Percentiles rank a stretch among this genome's conserved stretches.
Conservation (phyloP, 2,329 filamentous ascomycete species). For the Venturia effusa region DNA sequence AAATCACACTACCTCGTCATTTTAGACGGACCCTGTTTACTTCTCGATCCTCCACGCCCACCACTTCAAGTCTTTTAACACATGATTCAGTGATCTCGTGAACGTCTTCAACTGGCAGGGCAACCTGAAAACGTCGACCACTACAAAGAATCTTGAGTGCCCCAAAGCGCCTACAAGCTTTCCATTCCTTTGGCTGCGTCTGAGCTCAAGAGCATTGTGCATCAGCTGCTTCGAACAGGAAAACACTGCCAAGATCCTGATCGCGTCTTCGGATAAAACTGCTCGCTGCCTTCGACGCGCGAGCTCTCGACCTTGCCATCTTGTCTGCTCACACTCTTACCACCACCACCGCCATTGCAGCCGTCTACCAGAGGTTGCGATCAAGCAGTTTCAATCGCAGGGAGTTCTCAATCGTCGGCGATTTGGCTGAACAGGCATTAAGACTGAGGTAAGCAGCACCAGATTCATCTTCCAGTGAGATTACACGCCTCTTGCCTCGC, state of each 20-base stretch:
- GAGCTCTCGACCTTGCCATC: neutral
- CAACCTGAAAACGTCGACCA: neutral
- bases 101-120: neutral
- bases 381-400: neutral
- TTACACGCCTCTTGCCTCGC: too few species aligned
- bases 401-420: neutral
- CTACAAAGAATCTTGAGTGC: neutral
- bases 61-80: neutral
- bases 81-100: neutral
- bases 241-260: neutral
- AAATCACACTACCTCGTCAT: neutral
- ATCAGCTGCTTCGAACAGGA: neutral
- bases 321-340: neutral
- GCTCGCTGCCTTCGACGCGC: neutral
- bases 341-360: neutral
- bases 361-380: neutral
- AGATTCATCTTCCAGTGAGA: too few species aligned
- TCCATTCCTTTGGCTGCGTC: neutral
- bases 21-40: neutral
- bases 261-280: neutral
- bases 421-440: neutral
- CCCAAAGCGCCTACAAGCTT: neutral
- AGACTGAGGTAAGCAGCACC: neutral
- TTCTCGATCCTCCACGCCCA: neutral
- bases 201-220: neutral